Percentiles rank a stretch among this genome's conserved stretches.
Conservation (phyloP, 257 asterid species). For the Solanum pinnatisectum region DNA sequence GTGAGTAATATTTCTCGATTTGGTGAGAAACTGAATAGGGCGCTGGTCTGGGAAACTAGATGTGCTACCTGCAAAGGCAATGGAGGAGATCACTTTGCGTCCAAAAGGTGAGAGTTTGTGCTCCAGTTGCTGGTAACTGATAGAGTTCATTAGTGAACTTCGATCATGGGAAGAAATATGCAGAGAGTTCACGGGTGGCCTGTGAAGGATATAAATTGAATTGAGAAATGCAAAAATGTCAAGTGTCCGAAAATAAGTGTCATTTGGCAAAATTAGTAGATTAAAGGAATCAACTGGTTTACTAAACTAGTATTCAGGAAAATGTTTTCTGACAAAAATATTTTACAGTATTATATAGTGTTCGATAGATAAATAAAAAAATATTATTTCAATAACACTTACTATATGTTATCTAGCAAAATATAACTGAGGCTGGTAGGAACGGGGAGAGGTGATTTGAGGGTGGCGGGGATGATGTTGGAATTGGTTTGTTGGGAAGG, state of each 20-base stretch:
- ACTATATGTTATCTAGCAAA: too few species aligned
- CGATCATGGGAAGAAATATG: neutral
- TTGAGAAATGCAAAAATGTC: neutral
- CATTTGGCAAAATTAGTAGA: neutral
- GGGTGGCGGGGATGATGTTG: neutral
- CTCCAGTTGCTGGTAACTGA: conserved; percentile 8
- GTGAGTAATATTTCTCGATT: conserved; percentile 22
- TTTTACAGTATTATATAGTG: too few species aligned
- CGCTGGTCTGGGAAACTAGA: neutral
- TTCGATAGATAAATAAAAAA: too few species aligned
- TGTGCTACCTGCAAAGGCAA: conserved; percentile 15
- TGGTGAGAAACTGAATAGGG: conserved; percentile 17
- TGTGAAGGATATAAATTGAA: neutral
- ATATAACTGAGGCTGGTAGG: too few species aligned
- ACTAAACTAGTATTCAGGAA: neutral
- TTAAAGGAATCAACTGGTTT: neutral
- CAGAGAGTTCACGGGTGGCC: neutral
- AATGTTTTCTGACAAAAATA: too few species aligned
- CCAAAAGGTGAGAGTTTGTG: conserved; percentile 4
- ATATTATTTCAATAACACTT: too few species aligned
- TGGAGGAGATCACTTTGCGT: conserved; percentile 20
- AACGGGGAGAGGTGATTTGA: neutral
- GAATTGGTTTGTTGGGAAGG: neutral
- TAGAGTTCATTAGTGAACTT: conserved; percentile 27
- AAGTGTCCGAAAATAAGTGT: neutral